These are phyloP conservation scores for Ephemerocybe angulata DNA, from an alignment of 768 basidiomycete genomes.

Conservation along the genomic window DNA sequence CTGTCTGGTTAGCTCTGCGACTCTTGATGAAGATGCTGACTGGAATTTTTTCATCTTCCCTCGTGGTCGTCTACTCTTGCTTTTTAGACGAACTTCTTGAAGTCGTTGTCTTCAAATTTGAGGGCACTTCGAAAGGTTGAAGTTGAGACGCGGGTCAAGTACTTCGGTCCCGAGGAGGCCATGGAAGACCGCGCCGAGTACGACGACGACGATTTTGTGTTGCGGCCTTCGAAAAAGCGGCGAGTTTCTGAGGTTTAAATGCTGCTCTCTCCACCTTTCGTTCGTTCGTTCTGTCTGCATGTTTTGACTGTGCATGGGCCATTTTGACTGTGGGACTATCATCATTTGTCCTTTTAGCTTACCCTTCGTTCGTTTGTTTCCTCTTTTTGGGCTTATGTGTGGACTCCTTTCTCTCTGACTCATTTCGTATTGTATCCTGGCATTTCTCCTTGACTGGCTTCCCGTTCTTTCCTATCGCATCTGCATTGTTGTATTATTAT, in stretches of 20 bases:
- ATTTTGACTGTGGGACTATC: not conserved
- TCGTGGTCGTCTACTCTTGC: not conserved
- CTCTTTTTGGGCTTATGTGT: too few relatives aligned
- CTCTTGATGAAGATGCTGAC: not conserved
- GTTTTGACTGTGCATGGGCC: not conserved
- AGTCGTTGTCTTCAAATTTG: slow-evolving; percentile 53
- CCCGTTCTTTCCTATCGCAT: too few relatives aligned
- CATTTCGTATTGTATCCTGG: too few relatives aligned
- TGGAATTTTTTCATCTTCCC: not conserved
- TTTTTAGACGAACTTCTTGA: slow-evolving; percentile 65
- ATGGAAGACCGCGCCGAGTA: slow-evolving; percentile 44
- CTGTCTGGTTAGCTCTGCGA: not conserved
- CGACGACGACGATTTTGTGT: slow-evolving; percentile 50
- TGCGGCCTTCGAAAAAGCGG: slow-evolving; percentile 33
- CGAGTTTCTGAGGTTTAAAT: slow-evolving; percentile 15
- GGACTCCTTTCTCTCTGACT: too few relatives aligned
- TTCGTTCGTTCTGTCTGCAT: too few relatives aligned
- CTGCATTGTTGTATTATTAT: too few relatives aligned
- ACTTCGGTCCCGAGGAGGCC: slow-evolving; percentile 25
- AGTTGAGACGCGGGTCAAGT: slow-evolving; percentile 40
- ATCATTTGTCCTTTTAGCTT: too few relatives aligned
- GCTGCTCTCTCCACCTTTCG: too few relatives aligned
- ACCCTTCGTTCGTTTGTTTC: too few relatives aligned
- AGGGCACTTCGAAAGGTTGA: slow-evolving; percentile 61
- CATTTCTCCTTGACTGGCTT: too few relatives aligned